A percentile compares a stretch with the other conserved stretches of the same genome.
Conservation (phyloP, 1,284 basidiomycete genomes). For the Sanghuangporus weigelae region DNA sequence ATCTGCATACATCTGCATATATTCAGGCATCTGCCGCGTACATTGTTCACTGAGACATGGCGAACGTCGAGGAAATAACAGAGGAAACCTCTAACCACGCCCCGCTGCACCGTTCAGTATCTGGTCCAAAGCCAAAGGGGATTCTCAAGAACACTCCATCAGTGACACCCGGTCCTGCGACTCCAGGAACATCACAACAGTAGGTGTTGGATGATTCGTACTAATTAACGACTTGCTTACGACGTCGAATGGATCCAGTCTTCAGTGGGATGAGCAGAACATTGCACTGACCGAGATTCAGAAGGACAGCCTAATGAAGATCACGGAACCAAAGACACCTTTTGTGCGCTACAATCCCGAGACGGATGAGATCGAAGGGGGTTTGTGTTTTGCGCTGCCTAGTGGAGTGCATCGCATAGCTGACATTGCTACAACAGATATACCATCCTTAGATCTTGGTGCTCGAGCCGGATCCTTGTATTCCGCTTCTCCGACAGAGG, state of each 20-base stretch:
- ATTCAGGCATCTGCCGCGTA: background rate
- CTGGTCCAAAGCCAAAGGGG: constrained; percentile 70
- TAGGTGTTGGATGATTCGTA: constrained; percentile 22
- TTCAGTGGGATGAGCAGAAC: constrained; percentile 93
- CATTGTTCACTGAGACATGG: background rate
- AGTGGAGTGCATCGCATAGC: background rate
- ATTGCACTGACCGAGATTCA: constrained; percentile 85
- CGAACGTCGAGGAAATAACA: constrained; percentile 5
- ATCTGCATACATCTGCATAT: background rate
- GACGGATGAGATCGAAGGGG: constrained; percentile 76
- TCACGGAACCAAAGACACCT: constrained; percentile 95
- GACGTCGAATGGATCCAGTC: constrained; percentile 28
- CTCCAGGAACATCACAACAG: constrained; percentile 41
- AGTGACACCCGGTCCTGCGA: constrained; percentile 31
- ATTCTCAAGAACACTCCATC: constrained; percentile 74
- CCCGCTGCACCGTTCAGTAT: constrained; percentile 23
- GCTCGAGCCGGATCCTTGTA: constrained; percentile 27
- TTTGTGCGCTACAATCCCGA: constrained; percentile 87
- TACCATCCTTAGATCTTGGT: constrained; percentile 56
- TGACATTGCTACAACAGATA: constrained; percentile 42
- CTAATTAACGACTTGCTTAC: background rate
- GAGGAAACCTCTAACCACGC: constrained; percentile 6
- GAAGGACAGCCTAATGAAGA: constrained; percentile 95
- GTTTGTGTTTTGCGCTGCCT: constrained; percentile 36
- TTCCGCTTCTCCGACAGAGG: constrained; percentile 9